Conservation (phyloP, 257 asterid species). For the Rubia yunnanensis region DNA sequence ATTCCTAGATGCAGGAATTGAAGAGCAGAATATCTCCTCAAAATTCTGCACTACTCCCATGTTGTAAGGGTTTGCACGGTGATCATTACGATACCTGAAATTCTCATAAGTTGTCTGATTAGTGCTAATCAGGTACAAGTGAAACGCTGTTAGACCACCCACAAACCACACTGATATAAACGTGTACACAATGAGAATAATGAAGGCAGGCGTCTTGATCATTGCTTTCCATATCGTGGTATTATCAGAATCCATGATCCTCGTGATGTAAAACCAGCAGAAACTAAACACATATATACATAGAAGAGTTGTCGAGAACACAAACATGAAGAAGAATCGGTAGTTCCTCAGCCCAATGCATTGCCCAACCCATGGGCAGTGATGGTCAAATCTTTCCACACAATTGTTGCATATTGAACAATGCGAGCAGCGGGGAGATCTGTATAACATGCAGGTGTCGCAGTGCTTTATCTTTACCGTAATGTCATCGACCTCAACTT, state of each 20-base stretch:
- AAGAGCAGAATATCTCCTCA: conserved; percentile 58
- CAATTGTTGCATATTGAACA: conserved; percentile 98
- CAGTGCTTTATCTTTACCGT: conserved; percentile 83
- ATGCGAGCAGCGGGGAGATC: conserved; percentile 98
- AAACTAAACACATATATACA: conserved; percentile 78
- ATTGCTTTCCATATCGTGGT: conserved; percentile 80
- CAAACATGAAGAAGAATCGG: conserved; percentile 98
- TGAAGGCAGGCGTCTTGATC: conserved; percentile 87
- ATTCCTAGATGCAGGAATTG: conserved; percentile 70
- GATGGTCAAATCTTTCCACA: conserved; percentile 93
- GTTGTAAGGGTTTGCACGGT: conserved; percentile 81
- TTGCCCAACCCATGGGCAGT: conserved; percentile 99
- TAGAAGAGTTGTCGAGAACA: conserved; percentile 89
- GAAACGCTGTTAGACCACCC: conserved; percentile 92
- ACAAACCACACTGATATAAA: conserved; percentile 93
- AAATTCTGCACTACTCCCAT: conserved; percentile 69
- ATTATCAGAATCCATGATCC: conserved; percentile 56
- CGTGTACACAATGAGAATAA: conserved; percentile 71
- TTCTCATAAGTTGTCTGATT: conserved; percentile 97
- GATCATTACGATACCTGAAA: conserved; percentile 82
- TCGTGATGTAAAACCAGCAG: conserved; percentile 85
- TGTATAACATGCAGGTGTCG: conserved; percentile 93
- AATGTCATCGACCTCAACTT: conserved; percentile 75
- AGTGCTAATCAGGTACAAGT: conserved; percentile 77
- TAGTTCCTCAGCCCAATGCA: conserved; percentile 97